Evolutionary conservation across 257 asterid species (phyloP).

Genomic region (Lycium barbarum): DNA sequence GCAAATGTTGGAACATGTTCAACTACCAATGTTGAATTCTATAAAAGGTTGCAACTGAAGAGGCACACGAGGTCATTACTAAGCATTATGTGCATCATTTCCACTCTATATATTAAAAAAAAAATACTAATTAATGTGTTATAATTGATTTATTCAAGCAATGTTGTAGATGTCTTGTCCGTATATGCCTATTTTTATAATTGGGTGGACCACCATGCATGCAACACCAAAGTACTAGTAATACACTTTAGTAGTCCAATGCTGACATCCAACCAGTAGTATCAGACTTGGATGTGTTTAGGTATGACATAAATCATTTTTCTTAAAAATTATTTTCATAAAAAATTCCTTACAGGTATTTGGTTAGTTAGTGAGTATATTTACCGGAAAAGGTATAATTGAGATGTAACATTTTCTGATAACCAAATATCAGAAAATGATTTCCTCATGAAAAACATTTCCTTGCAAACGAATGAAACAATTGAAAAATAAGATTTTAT

Average conservation of each 20-base stretch:
- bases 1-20: neutral
- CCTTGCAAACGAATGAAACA: neutral
- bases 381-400: neutral
- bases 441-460: neutral
- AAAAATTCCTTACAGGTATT: neutral
- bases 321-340: neutral
- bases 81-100: conserved; percentile 6
- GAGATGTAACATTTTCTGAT: neutral
- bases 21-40: neutral
- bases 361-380: neutral
- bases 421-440: neutral
- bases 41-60: neutral
- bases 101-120: too few relatives aligned
- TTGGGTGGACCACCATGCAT: conserved; percentile 1
- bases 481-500: neutral
- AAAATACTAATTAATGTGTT: too few relatives aligned
- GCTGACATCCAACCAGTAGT: neutral
- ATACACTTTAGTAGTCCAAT: neutral
- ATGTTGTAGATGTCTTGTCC: neutral
- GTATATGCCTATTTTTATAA: neutral
- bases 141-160: neutral
- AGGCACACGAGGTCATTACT: neutral
- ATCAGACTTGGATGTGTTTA: neutral
- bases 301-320: neutral
- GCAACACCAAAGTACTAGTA: neutral